Evolutionary conservation across 1,284 basidiomycete species (phyloP), one percentile per base, ranked within the genome.

Genomic region (Singerocomus inundabilis): DNA sequence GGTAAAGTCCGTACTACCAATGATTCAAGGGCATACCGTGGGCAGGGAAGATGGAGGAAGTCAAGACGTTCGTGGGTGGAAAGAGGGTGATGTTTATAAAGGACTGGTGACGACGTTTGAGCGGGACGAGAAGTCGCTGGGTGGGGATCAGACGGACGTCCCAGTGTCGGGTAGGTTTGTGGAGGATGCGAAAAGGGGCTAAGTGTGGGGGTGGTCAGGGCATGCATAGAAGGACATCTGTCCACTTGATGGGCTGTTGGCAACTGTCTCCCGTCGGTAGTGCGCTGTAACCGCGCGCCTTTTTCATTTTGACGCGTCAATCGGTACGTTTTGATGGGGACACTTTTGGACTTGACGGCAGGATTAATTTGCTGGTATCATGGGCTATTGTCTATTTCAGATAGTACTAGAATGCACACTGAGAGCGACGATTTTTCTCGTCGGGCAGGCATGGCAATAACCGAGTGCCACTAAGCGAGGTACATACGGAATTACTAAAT

Each of bases 21-120:
- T 81, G 80, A 61, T 81, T 28, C 76, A 16, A 84, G 82, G 57
- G 79, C 80, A 13, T 82, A 84, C 57, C 72, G 44, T 84, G 76
- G 75, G 73, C 77, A 6, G 76, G 73, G 40, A 80, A 84, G 65
- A 83, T 82, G 81, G 69, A 77, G 38, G 83, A 84, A 61, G 81
- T 85, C 40, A 72, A 74, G 1, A 69, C 61, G 10, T 83, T 82
- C 59, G 76, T 83, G 5, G 75, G 76, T 10, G 72, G 4, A 70
- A 66, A 1, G 75, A 77, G 48, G 72, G 70, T 10, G 65, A 73
- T 24, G 70, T 77, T 9, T 77, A 81, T 57, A 62, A 68, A 42
- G 81, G 80, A 7, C 59, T 82, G 37, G 72, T 79, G 28, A 67
- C 67, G 50, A 54, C 77, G 41, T 81, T 76, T 57, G 64, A 70